These are phyloP conservation scores for Zygotorulaspora chibaensis DNA, from an alignment of 805 yeast genomes.

Conservation along the genomic window DNA sequence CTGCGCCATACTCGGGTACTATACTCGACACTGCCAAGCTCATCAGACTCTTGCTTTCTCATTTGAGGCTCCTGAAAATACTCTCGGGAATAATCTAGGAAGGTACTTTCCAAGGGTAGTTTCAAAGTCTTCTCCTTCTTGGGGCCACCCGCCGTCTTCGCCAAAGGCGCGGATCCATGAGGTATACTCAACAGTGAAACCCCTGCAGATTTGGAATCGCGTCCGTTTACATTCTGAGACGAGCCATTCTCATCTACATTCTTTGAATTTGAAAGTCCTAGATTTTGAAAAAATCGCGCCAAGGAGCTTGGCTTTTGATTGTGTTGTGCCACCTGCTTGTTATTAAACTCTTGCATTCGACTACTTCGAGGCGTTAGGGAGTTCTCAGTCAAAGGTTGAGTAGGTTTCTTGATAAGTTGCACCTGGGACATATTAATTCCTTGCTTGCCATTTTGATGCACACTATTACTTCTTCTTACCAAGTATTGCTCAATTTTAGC, in stretches of 20 bases:
- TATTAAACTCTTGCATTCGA: not conserved
- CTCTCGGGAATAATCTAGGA: constrained; percentile 74
- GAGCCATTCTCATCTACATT: constrained; percentile 10
- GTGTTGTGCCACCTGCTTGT: not conserved
- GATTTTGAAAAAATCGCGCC: constrained; percentile 28
- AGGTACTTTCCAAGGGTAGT: constrained; percentile 56
- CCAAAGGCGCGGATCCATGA: constrained; percentile 46
- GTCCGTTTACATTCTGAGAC: constrained; percentile 25
- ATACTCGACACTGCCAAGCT: constrained; percentile 86
- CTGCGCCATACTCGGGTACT: constrained; percentile 83
- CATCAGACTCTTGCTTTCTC: constrained; percentile 78
- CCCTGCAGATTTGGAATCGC: constrained; percentile 21
- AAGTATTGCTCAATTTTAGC: constrained; percentile 61
- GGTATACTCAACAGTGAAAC: constrained; percentile 26
- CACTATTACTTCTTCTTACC: constrained; percentile 42
- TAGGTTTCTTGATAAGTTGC: constrained; percentile 33
- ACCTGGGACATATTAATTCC: constrained; percentile 27
- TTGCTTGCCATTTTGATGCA: constrained; percentile 9
- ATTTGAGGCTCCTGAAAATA: constrained; percentile 96
- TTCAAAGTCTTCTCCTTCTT: constrained; percentile 28
- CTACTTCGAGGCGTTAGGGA: constrained; percentile 6
- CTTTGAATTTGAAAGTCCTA: constrained; percentile 23
- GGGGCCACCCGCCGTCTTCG: constrained; percentile 54
- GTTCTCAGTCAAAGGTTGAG: constrained; percentile 14
- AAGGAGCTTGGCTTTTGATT: constrained; percentile 24